Base-by-base conservation (phyloP, 352 stramenopile species). In the Globisporangium ultimum region DNA sequence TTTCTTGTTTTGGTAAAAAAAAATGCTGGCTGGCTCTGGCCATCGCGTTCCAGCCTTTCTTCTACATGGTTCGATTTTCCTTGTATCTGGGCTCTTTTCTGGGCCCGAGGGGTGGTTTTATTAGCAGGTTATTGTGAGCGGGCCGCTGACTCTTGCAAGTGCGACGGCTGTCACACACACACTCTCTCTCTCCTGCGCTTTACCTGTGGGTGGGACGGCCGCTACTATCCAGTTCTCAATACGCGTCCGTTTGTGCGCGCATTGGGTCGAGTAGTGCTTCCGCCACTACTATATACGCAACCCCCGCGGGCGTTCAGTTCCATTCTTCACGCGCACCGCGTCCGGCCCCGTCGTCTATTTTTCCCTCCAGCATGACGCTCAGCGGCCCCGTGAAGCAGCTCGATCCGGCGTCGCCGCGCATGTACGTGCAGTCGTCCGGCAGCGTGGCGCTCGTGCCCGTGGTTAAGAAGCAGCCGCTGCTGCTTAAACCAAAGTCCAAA, bases 361-460 rank as follows among this genome's bases (percentile, higher is more conserved):
- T 0, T 36, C 28, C 4, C 28, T 6, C 28, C 28, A 36, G 28
- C 62, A 84, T 81, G 74, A 81, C 71, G 58, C 71, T 83, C 49
- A 68, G 62, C 43, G 74, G 67, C 7, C 71, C 64, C 40, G 64
- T 84, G 7, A 78, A 81, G 66, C 73, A 76, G 63, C 72, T 81
- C 22, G 72, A 81, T 48, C 54, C 64, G 34, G 52, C 64, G 34
- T 55, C 64, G 51, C 70, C 61, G 45, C 76, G 72, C 55, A 61
- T 81, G 55, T 80, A 74, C 53, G 67, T 70, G 55, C 66, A 62
- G 36, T 47, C 53, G 21, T 48, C 57, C 18, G 42, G 24, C 42
- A 75, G 70, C 34, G 65, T 57, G 43, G 74, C 82, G 45, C 64
- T 92, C 22, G 80, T 89, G 61, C 68, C 78, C 20, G 52, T 82